Conservation (phyloP, 2,329 filamentous ascomycete genomes). For the Tolypocladium ophioglossoides region DNA sequence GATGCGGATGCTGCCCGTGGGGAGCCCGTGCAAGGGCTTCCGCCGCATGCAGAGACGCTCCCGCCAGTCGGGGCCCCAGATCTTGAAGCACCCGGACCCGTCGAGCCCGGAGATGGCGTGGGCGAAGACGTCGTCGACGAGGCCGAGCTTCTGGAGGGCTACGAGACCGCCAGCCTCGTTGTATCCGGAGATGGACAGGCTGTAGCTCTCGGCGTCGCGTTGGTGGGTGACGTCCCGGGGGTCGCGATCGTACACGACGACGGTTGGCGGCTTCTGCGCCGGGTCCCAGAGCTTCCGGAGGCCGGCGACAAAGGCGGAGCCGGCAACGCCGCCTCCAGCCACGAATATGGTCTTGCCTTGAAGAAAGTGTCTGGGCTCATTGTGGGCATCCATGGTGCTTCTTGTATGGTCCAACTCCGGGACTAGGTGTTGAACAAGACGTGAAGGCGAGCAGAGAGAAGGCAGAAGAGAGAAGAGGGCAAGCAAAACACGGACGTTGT, state of each 20-base stretch:
- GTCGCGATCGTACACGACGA: slow-evolving; percentile 33
- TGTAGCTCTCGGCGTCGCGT: slow-evolving; percentile 24
- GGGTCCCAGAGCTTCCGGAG: slow-evolving; percentile 28
- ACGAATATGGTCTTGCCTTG: slow-evolving; percentile 31
- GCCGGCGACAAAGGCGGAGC: slow-evolving; percentile 29
- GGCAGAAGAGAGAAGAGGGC: neutral
- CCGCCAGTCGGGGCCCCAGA: slow-evolving; percentile 28
- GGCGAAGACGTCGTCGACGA: slow-evolving; percentile 22
- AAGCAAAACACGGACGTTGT: too few species aligned
- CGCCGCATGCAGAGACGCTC: slow-evolving; percentile 19
- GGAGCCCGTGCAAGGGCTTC: slow-evolving; percentile 20
- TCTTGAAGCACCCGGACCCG: slow-evolving; percentile 22
- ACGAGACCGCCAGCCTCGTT: slow-evolving; percentile 23
- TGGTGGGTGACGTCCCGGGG: slow-evolving; percentile 14
- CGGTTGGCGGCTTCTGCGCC: slow-evolving; percentile 15
- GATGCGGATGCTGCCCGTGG: slow-evolving; percentile 25
- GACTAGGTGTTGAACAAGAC: neutral
- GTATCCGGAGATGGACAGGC: slow-evolving; percentile 26
- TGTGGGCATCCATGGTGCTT: slow-evolving; percentile 6
- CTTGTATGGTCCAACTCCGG: neutral
- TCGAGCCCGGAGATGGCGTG: slow-evolving; percentile 20
- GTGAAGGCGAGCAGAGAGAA: neutral
- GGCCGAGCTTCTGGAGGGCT: slow-evolving; percentile 25
- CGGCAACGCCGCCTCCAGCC: slow-evolving; percentile 31
- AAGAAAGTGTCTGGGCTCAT: slow-evolving; percentile 16